Evolutionary conservation across 495 filamentous ascomycete genomes (phyloP), one percentile per base, ranked within the genome.

Genomic region (Aspergillus indologenus): DNA sequence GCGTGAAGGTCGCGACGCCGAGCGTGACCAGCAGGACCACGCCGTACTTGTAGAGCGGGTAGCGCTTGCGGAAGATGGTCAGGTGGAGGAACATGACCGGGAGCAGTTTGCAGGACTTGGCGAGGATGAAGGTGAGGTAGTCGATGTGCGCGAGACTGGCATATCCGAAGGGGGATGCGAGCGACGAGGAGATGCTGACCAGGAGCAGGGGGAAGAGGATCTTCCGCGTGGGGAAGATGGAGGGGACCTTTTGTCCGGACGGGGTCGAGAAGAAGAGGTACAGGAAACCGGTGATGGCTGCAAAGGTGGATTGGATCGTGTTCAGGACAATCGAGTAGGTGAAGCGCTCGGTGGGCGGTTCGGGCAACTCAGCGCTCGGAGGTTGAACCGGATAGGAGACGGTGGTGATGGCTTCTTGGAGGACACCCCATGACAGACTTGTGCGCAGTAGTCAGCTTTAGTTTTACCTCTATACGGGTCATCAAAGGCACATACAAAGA

Each of bases 121-220:
- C 95, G 22, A 98, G 90, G 71, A 97, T 93, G 79, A 92, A 98
- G 20, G 94, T 98, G 68, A 98, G 88, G 81, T 98, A 98, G 82
- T 98, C 94, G 77, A 98, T 93, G 72, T 98, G 93, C 42, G 86
- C 83, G 46, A 98, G 87, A 48, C 85, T 87, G 45, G 93, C 92
- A 75, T 98, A 98, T 62, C 94, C 94, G 65, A 98, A 98, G 26
- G 94, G 94, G 6, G 87, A 89, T 19, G 93, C 90, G 59, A 98
- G 89, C 1, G 90, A 90, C 61, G 86, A 88, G 21, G 90, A 95
- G 48, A 96, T 75, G 63, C 91, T 89, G 55, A 98, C 91, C 47
- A 97, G 85, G 53, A 90, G 64, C 19, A 98, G 79, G n/a, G 92
- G 90, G 29, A 82, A 70, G 34, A 96, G 70, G 65, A 97, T 93